Percentiles rank a stretch among this genome's conserved stretches.
Evolutionary conservation across 2,329 filamentous ascomycete species (phyloP).

Genomic region (Fusarium beomiforme): DNA sequence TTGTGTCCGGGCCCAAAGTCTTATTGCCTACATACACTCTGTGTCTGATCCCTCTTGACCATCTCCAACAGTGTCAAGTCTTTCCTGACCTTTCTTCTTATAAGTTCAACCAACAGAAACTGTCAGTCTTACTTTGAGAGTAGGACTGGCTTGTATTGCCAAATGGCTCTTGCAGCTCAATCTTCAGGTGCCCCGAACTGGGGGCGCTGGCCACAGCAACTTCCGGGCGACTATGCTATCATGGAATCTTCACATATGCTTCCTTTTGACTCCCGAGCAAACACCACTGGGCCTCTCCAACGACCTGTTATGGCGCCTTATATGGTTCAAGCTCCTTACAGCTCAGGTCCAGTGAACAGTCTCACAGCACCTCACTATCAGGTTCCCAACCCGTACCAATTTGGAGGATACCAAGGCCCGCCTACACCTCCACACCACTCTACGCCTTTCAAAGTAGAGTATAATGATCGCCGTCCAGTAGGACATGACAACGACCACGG

Average conservation of each 20-base stretch:
- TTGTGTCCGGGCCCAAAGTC: conserved; percentile 8
- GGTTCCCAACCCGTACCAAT: conserved; percentile 55
- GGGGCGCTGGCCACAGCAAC: conserved; percentile 65
- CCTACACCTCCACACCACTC: conserved; percentile 47
- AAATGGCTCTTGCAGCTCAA: conserved; percentile 61
- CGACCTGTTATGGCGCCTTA: conserved; percentile 59
- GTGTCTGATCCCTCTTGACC: neutral
- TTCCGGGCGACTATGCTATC: conserved; percentile 58
- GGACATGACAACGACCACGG: conserved; percentile 37
- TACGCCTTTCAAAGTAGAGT: conserved; percentile 49
- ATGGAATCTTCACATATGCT: conserved; percentile 60
- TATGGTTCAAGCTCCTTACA: conserved; percentile 57
- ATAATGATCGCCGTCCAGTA: conserved; percentile 45
- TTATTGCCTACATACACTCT: conserved; percentile 16
- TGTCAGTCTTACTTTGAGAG: conserved; percentile 39
- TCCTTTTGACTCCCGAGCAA: conserved; percentile 59
- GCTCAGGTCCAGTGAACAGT: conserved; percentile 53
- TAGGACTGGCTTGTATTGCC: conserved; percentile 38
- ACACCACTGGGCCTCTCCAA: conserved; percentile 52
- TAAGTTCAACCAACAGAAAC: neutral
- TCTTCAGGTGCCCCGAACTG: conserved; percentile 58
- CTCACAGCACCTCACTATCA: conserved; percentile 57
- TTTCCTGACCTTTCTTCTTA: conserved; percentile 3
- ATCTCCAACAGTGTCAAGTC: conserved; percentile 8
- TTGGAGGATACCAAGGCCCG: conserved; percentile 54